Conservation (phyloP, 1,284 basidiomycete species). For the Boletus sp. region DNA sequence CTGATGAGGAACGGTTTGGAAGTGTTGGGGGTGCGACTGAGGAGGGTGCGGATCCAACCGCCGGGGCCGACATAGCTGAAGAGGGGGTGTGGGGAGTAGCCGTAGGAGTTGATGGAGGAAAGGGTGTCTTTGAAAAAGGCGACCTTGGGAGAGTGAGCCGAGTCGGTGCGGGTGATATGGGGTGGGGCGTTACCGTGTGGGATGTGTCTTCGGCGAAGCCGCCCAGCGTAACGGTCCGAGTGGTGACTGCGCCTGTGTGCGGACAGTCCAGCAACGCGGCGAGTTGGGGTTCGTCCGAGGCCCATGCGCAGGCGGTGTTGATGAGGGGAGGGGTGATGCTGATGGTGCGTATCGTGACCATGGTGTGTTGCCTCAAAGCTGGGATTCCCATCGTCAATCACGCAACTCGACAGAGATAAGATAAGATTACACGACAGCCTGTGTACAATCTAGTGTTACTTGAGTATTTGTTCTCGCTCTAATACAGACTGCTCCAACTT, state of each 20-base stretch:
- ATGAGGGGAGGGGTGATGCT: slow-evolving; percentile 61
- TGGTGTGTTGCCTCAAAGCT: neutral
- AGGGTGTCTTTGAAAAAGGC: slow-evolving; percentile 52
- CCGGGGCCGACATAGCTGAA: slow-evolving; percentile 52
- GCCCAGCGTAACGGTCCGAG: slow-evolving; percentile 67
- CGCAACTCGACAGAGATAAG: slow-evolving; percentile 1
- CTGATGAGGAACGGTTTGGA: slow-evolving; percentile 77
- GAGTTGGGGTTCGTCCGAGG: slow-evolving; percentile 66
- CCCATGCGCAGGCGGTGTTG: slow-evolving; percentile 81
- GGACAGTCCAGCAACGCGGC: slow-evolving; percentile 63
- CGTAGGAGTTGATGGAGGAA: slow-evolving; percentile 76
- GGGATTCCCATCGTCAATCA: neutral
- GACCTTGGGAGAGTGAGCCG: slow-evolving; percentile 48
- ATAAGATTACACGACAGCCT: slow-evolving; percentile 21
- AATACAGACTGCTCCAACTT: slow-evolving; percentile 91
- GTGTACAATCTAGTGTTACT: slow-evolving; percentile 38
- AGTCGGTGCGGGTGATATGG: neutral
- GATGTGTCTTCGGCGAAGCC: slow-evolving; percentile 67
- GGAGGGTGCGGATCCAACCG: slow-evolving; percentile 59
- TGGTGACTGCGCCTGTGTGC: slow-evolving; percentile 76
- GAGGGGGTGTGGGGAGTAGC: slow-evolving; percentile 78
- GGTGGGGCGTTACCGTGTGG: slow-evolving; percentile 53
- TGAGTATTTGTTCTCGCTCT: slow-evolving; percentile 85
- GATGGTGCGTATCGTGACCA: slow-evolving; percentile 47
- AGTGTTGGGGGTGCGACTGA: slow-evolving; percentile 38